Evolutionary conservation across 2,329 filamentous ascomycete species (phyloP), one percentile per base, ranked within the genome.

Genomic region (Fusarium algeriense): DNA sequence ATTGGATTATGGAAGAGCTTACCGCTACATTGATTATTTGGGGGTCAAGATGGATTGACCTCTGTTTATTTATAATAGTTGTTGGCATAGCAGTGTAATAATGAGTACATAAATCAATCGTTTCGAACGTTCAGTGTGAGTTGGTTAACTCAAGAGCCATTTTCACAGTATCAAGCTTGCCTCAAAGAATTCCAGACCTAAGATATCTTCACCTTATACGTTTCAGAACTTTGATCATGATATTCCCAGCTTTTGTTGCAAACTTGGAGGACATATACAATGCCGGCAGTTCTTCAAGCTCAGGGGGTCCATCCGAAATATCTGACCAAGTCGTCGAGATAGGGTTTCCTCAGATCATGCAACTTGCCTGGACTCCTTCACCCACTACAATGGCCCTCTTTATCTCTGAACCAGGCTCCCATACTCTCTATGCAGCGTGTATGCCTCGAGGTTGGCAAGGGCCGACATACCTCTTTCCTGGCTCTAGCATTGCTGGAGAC

Each of bases 381-480:
- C 56, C 50, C 14, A 65, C 71, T 2, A 53, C 68, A 3, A 64
- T 62, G 46, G 60, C 49, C 4, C 32, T 74, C 2, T 53, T 55
- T 26, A 59, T 74, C 38, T 57, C 60, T 4, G 62, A 65, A 0
- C 60, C 59, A 1, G 58, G 54, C 4, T 57, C 60, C 0, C 34
- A n/a, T 14, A 44, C 52, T 1, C 17, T 60, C 1, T 74, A 74
- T 19, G 48, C 72, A 44, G 48, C 37, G 3, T 49, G 44, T 8
- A 74, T 74, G 66, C 72, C 69, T 3, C 49, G 58, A 0, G 72
- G 69, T 7, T 57, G 49, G 30, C 53, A 44, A 20, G 72, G 69
- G 0, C 60, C 59, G 8, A 54, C 49, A 0, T 52, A 59, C 6
- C 55, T 74, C 4, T 66, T 73, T 20, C 55, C 61, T 0, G 66